A percentile compares a stretch with the other conserved stretches of the same genome.
phyloP scores from a whole-genome alignment of 805 yeast genomes.

The Candida koratica region DNA sequence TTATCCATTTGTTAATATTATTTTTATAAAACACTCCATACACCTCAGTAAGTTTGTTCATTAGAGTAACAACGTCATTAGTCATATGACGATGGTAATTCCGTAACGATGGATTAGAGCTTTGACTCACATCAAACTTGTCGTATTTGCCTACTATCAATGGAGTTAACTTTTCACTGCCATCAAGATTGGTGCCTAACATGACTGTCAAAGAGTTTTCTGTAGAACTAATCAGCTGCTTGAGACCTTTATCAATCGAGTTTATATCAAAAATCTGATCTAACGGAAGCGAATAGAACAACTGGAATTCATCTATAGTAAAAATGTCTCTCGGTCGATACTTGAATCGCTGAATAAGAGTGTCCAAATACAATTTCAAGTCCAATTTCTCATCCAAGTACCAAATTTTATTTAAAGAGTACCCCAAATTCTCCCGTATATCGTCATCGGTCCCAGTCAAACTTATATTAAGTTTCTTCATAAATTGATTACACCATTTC shows the following conservation, averaged over 20 bases:
- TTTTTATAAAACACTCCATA: slow-evolving; percentile 55
- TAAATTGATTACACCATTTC: slow-evolving; percentile 55
- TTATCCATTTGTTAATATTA: slow-evolving; percentile 59
- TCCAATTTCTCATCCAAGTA: slow-evolving; percentile 52
- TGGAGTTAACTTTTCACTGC: slow-evolving; percentile 59
- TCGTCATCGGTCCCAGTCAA: slow-evolving; percentile 45
- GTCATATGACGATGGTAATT: slow-evolving; percentile 8
- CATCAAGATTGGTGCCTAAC: slow-evolving; percentile 61
- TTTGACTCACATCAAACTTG: slow-evolving; percentile 31
- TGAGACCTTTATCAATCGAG: slow-evolving; percentile 40
- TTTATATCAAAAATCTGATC: slow-evolving; percentile 52
- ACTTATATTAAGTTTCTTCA: slow-evolving; percentile 47
- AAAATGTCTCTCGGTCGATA: slow-evolving; percentile 51
- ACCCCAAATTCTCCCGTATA: slow-evolving; percentile 24
- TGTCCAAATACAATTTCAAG: slow-evolving; percentile 41
- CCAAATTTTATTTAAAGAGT: slow-evolving; percentile 51
- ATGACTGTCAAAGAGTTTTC: slow-evolving; percentile 50
- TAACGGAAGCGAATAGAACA: slow-evolving; percentile 57
- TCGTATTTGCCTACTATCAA: slow-evolving; percentile 58
- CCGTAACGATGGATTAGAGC: slow-evolving; percentile 13
- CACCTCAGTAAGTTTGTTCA: slow-evolving; percentile 45
- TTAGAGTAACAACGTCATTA: slow-evolving; percentile 13
- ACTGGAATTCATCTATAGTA: slow-evolving; percentile 56
- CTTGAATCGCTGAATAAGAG: slow-evolving; percentile 26
- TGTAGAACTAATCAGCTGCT: slow-evolving; percentile 33